Conservation (phyloP, 495 filamentous ascomycete species). For the Penicillium subrubescens region DNA sequence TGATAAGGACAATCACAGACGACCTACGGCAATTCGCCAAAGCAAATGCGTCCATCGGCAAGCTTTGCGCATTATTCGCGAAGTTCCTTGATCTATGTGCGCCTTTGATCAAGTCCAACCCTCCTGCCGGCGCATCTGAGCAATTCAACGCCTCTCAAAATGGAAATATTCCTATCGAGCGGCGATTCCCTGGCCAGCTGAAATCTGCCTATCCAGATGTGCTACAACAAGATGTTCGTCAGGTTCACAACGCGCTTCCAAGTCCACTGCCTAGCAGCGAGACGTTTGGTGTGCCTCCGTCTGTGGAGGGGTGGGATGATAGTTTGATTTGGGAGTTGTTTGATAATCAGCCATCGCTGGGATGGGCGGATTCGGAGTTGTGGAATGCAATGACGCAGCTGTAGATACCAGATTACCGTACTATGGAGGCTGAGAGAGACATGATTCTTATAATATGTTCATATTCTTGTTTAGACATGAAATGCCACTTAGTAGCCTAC, state of each 20-base stretch:
- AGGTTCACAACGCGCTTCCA: constrained; percentile 1
- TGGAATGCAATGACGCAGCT: constrained; percentile 27
- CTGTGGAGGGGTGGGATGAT: constrained; percentile 33
- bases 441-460: too few species aligned
- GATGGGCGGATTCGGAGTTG: constrained; percentile 32
- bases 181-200: not conserved
- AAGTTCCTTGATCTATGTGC: constrained; percentile 32
- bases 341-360: constrained; percentile 34
- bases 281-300: constrained; percentile 4
- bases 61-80: constrained; percentile 33
- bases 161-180: not conserved
- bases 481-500: too few species aligned
- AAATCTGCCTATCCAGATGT: constrained; percentile 6
- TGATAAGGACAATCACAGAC: constrained; percentile 32
- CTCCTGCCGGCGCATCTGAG: not conserved
- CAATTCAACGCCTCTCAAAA: not conserved
- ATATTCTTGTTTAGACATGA: too few species aligned
- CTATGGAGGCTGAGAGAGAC: not conserved
- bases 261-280: constrained; percentile 3
- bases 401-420: not conserved
- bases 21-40: constrained; percentile 30
- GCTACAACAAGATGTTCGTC: constrained; percentile 9
- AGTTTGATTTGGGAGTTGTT: constrained; percentile 38
- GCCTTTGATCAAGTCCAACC: constrained; percentile 20
- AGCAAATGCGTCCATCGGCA: constrained; percentile 28